Evolutionary conservation across 768 basidiomycete genomes (phyloP), one percentile per base, ranked within the genome.

Genomic region (Exsudoporus frostii): DNA sequence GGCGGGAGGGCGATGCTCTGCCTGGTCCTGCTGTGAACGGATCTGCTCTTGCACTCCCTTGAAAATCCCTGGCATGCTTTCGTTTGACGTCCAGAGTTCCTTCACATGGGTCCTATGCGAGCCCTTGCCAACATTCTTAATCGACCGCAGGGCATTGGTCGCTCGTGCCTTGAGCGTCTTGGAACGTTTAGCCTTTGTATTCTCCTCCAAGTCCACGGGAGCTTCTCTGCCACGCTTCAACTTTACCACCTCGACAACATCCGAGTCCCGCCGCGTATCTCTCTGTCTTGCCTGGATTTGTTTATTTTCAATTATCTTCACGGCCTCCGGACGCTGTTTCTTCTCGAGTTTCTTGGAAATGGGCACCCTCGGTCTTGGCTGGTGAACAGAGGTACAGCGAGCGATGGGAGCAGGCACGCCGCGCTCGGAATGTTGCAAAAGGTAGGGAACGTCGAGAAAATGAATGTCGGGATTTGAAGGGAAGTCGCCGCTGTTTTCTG

Each of bases 171-270:
- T 76, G 53, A 82, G 67, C 7, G 78, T 77, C 57, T 68, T 75
- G 41, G 76, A 66, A 33, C 68, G 65, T 60, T 73, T 73, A 3
- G 45, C 43, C 11, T 63, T 60, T 42, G 27, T 37, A 9, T 64
- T 64, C 43, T 64, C 65, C 54, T 66, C 66, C 25, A 30, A 51
- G 19, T 70, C 70, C 10, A 45, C 24, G 11, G 45, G 27, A 45
- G 50, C 46, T 19, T 66, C 67, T 45, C 67, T 65, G 38, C 40
- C 40, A 34, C 82, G 77, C 57, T 76, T 73, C 52, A 85, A 76
- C 62, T 81, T 83, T 36, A 85, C 72, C 29, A 85, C 78, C 63
- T 86, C 84, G 14, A 84, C 69, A 33, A 85, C 76, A 58, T 83
- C 83, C 34, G 62, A 66, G 50, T 70, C 70, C 19, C 54, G 9